phyloP scores from a whole-genome alignment of 345 rosid genomes.

The Angophora floribunda region DNA sequence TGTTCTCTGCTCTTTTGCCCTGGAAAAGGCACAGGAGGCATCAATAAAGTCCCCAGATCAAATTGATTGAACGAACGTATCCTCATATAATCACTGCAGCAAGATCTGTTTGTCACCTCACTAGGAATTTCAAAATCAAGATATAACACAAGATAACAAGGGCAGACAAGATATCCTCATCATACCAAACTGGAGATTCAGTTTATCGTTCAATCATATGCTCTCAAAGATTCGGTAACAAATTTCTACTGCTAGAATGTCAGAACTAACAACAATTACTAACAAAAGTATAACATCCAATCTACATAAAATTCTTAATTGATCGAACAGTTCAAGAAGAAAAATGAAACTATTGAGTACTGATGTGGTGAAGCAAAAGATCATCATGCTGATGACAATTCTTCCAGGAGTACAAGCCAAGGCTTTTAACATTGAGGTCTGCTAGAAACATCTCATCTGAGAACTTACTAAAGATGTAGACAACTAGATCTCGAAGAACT shows the following conservation, averaged over 20 bases:
- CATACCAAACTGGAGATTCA: background rate
- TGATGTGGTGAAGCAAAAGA: background rate
- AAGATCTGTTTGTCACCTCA: background rate
- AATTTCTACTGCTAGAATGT: background rate
- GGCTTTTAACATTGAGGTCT: background rate
- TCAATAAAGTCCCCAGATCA: background rate
- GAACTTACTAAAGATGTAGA: background rate
- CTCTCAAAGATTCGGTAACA: background rate
- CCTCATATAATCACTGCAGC: background rate
- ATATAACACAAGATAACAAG: background rate
- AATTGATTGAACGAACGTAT: background rate
- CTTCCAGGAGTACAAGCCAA: background rate
- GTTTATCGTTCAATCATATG: background rate
- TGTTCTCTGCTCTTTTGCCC: background rate
- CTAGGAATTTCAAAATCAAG: background rate
- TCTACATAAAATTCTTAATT: background rate
- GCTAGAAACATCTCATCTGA: background rate
- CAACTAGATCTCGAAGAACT: background rate
- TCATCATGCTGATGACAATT: background rate
- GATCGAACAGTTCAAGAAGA: background rate
- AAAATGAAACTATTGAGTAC: background rate
- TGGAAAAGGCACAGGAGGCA: background rate
- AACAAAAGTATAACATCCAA: background rate
- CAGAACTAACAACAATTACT: background rate
- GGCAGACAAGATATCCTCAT: background rate